Evolutionary conservation across 2,329 filamentous ascomycete species (phyloP), one percentile per base, ranked within the genome.

Genomic region (Colletotrichum filicis): DNA sequence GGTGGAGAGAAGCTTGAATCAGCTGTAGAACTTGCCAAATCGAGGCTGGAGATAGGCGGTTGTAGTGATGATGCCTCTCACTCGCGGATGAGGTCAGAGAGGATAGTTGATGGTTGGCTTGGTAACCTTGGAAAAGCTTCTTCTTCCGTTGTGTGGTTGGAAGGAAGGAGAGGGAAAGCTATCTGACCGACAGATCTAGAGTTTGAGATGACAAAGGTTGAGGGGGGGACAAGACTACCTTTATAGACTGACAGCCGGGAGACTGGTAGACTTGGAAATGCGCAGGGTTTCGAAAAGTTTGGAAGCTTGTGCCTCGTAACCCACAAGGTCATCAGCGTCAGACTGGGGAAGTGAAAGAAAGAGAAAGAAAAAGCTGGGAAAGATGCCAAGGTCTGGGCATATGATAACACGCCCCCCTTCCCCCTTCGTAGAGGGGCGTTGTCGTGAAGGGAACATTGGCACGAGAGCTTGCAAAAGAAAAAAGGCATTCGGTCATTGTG

Each of bases 351-450:
- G 49, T n/a, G 53, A 22, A 22, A 64, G 61, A 42, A 22, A 55
- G 49, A 32, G 24, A 61, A 46, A 32, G 37, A 49, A 69, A 69
- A 71, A 60, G 52, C 49, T 46, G 30, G 32, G 42, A 37, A 26
- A 60, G 66, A 57, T 66, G 71, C 71, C 71, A 73, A 73, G 71
- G 56, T 61, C 67, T 69, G 60, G 71, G 60, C 67, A 57, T 7
- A 73, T 73, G 71, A 73, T 73, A 73, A 70, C 60, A 71, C 66
- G 16, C 71, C 66, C 71, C 65, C 65, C 60, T n/a, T n/a, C 71
- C 65, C 65, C 60, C 32, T n/a, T 30, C 26, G 5, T 42, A 8
- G 42, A n/a, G 42, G 42, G 42, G 42, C 42, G 19, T 49, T 49
- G 19, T 49, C 35, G 16, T 16, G 24, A 30, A 61, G 56, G 42